Conservation (phyloP, 176 grass and related monocot species). For the Alopecurus myosuroides region DNA sequence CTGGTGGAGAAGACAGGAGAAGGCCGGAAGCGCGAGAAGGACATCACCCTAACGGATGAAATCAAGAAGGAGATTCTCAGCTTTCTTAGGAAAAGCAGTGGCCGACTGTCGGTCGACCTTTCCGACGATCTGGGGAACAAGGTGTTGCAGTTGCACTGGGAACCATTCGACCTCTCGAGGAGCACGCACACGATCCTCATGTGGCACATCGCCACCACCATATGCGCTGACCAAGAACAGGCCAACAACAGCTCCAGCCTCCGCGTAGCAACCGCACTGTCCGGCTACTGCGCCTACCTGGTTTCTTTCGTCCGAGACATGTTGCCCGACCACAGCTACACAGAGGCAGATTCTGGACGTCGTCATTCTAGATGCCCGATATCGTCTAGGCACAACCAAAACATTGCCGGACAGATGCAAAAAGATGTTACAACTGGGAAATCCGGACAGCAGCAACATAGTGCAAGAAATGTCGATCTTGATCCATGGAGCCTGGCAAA, state of each 20-base stretch:
- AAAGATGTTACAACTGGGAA: not conserved
- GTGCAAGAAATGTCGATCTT: not conserved
- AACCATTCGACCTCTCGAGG: not conserved
- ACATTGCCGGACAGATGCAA: not conserved
- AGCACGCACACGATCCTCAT: not conserved
- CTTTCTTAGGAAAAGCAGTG: not conserved
- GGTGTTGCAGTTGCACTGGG: not conserved
- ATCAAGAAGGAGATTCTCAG: not conserved
- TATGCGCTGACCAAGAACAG: not conserved
- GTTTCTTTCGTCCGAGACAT: not conserved
- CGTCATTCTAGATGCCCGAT: not conserved
- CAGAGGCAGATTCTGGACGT: not conserved
- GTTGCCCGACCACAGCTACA: not conserved
- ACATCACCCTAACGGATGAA: too few species aligned
- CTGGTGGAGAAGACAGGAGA: not conserved
- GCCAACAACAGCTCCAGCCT: too few species aligned
- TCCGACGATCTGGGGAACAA: not conserved
- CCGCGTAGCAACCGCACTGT: not conserved
- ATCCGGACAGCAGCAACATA: too few species aligned
- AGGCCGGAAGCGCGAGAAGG: not conserved
- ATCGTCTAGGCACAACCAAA: not conserved
- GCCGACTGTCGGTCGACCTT: not conserved
- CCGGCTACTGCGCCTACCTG: slow-evolving; percentile 7
- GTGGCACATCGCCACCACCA: not conserved
- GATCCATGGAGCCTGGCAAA: not conserved